A percentile compares a stretch with the other conserved stretches of the same genome.
Conservation (phyloP, 768 basidiomycete species). For the Pluteus cervinus region DNA sequence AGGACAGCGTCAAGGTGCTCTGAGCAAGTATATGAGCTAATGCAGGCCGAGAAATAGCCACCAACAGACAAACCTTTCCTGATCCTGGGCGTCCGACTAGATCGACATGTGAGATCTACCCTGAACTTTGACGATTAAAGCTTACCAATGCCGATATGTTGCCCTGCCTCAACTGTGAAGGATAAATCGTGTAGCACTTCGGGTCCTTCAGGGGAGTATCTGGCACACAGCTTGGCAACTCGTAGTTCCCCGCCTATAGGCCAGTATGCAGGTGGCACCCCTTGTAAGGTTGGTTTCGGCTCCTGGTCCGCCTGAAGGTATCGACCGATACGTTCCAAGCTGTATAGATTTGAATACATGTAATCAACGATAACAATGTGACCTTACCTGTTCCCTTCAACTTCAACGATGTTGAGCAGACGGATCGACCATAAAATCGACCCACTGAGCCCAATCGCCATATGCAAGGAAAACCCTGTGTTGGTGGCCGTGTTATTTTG, state of each 20-base stretch:
- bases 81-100: slow-evolving; percentile 59
- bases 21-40: slow-evolving; percentile 29
- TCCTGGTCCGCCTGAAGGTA: slow-evolving; percentile 66
- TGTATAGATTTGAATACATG: slow-evolving; percentile 16
- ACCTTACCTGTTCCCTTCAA: slow-evolving; percentile 25
- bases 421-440: slow-evolving; percentile 48
- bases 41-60: not conserved
- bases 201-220: slow-evolving; percentile 58
- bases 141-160: slow-evolving; percentile 61
- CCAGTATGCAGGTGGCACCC: slow-evolving; percentile 66
- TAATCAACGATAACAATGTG: not conserved
- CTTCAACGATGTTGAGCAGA: slow-evolving; percentile 35
- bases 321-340: slow-evolving; percentile 67
- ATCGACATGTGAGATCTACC: not conserved
- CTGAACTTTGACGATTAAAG: not conserved
- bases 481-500: slow-evolving; percentile 33
- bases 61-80: slow-evolving; percentile 25
- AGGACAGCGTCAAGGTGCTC: slow-evolving; percentile 49
- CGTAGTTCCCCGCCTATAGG: slow-evolving; percentile 55
- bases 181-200: slow-evolving; percentile 51
- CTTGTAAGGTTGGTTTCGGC: slow-evolving; percentile 48
- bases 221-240: slow-evolving; percentile 53
- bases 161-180: slow-evolving; percentile 51
- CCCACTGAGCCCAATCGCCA: slow-evolving; percentile 30
- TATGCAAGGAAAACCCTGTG: slow-evolving; percentile 47